Percentiles rank a stretch among this genome's conserved stretches.
Conservation (phyloP, 192 early-diverging fungal genomes). For the Coemansia reversa region DNA sequence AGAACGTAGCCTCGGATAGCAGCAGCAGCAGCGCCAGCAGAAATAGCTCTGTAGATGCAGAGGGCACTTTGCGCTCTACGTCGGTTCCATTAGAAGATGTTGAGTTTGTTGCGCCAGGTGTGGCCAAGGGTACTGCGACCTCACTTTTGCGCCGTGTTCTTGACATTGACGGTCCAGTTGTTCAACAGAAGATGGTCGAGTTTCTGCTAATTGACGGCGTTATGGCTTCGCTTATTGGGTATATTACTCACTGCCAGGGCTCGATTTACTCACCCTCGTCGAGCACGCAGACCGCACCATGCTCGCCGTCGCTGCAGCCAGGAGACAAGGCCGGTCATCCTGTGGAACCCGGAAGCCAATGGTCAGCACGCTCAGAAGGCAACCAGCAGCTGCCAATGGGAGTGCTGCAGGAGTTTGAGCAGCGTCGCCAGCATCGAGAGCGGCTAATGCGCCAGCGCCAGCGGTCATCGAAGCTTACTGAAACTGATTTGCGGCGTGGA, state of each 20-base stretch:
- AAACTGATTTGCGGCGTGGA: constrained; percentile 43
- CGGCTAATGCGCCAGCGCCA: constrained; percentile 44
- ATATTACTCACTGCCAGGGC: constrained; percentile 48
- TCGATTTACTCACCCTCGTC: constrained; percentile 41
- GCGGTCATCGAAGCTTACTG: constrained; percentile 35
- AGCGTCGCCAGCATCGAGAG: constrained; percentile 29
- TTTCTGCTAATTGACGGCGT: constrained; percentile 55
- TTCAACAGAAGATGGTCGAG: constrained; percentile 56
- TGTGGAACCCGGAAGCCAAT: background rate
- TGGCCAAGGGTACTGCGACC: constrained; percentile 47
- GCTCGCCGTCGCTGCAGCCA: constrained; percentile 27
- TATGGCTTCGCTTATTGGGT: constrained; percentile 51
- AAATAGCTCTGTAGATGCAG: background rate
- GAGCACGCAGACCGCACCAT: constrained; percentile 30
- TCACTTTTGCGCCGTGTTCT: constrained; percentile 49
- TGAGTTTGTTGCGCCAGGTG: constrained; percentile 51
- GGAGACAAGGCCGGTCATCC: constrained; percentile 1
- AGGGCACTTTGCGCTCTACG: constrained; percentile 14
- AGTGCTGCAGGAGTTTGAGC: constrained; percentile 41
- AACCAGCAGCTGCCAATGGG: constrained; percentile 17
- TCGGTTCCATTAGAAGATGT: constrained; percentile 39
- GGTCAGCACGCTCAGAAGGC: background rate
- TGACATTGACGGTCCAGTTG: constrained; percentile 51
- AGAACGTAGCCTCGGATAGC: background rate
- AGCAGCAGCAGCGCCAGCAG: background rate